Percentiles rank a stretch among this genome's conserved stretches.
Evolutionary conservation across 495 filamentous ascomycete genomes (phyloP).

Genomic region (Tirmania nivea): DNA sequence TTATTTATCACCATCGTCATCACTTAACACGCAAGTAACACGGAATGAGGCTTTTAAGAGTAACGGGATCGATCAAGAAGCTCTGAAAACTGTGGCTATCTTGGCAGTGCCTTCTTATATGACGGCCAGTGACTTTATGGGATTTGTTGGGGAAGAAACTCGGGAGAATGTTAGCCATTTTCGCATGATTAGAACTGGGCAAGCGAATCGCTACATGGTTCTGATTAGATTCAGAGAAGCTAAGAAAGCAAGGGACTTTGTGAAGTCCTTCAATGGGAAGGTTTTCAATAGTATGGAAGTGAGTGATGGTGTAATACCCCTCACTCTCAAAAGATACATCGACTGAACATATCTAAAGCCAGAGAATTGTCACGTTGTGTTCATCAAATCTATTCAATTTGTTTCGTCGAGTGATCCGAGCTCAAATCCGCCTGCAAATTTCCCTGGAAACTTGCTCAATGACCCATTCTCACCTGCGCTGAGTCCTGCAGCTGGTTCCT

Average conservation of each 20-base stretch:
- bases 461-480: conserved; percentile 41
- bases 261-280: conserved; percentile 79
- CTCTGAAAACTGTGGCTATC: conserved; percentile 81
- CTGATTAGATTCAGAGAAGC: conserved; percentile 81
- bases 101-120: conserved; percentile 88
- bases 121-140: conserved; percentile 73
- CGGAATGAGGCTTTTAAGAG: conserved; percentile 6
- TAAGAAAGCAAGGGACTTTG: conserved; percentile 53
- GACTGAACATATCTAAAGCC: conserved; percentile 32
- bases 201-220: conserved; percentile 85
- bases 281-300: conserved; percentile 89
- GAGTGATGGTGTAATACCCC: conserved; percentile 15
- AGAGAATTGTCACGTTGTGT: conserved; percentile 89
- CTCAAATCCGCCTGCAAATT: neutral
- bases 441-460: conserved; percentile 28
- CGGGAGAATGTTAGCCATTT: conserved; percentile 81
- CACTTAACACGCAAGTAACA: conserved; percentile 15
- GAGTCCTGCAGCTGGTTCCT: conserved; percentile 15
- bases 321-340: neutral
- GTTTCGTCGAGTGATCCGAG: conserved; percentile 22
- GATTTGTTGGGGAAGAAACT: conserved; percentile 78
- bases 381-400: conserved; percentile 74
- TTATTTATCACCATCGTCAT: conserved; percentile 15
- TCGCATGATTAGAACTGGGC: conserved; percentile 75
- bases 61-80: conserved; percentile 27